Evolutionary conservation across 768 basidiomycete species (phyloP).

Genomic region (Hemileccinum rubropunctum): DNA sequence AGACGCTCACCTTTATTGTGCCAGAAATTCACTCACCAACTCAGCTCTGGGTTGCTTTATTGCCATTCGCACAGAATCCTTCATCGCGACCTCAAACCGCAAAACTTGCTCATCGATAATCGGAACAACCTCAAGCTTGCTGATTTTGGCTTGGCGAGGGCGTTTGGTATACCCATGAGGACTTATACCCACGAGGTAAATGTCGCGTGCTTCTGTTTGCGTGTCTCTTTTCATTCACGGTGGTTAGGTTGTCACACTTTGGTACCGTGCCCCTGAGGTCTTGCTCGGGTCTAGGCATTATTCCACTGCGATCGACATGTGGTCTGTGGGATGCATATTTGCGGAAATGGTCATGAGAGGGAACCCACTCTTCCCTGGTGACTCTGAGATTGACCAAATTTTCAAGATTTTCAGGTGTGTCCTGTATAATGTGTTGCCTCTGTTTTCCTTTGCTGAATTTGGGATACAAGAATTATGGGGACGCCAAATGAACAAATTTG

Average conservation of each 20-base stretch:
- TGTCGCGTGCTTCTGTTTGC: slow-evolving; percentile 1
- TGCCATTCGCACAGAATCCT: slow-evolving; percentile 95
- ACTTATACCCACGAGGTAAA: slow-evolving; percentile 98
- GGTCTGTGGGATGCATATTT: slow-evolving; percentile 99
- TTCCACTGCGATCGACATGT: slow-evolving; percentile 98
- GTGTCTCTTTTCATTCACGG: slow-evolving; percentile 7
- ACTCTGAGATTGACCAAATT: slow-evolving; percentile 99
- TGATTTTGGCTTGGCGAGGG: slow-evolving; percentile 93
- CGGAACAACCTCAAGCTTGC: slow-evolving; percentile 91
- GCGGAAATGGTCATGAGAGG: slow-evolving; percentile 98
- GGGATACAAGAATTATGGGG: slow-evolving; percentile 70
- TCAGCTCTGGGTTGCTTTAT: slow-evolving; percentile 87
- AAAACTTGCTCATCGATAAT: slow-evolving; percentile 91
- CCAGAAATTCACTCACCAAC: slow-evolving; percentile 95
- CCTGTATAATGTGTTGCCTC: background rate
- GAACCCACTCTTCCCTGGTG: slow-evolving; percentile 92
- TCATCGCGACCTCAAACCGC: slow-evolving; percentile 96
- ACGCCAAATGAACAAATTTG: slow-evolving; percentile 90
- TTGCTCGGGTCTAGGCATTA: slow-evolving; percentile 95
- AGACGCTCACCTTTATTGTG: slow-evolving; percentile 11
- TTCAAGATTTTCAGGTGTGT: slow-evolving; percentile 95
- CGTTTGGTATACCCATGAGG: slow-evolving; percentile 97
- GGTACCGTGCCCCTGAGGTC: slow-evolving; percentile 99
- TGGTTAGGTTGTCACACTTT: slow-evolving; percentile 91
- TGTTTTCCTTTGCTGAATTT: slow-evolving; percentile 1